Evolutionary conservation across 2,329 filamentous ascomycete genomes (phyloP).

Genomic region (Venturia asperata): DNA sequence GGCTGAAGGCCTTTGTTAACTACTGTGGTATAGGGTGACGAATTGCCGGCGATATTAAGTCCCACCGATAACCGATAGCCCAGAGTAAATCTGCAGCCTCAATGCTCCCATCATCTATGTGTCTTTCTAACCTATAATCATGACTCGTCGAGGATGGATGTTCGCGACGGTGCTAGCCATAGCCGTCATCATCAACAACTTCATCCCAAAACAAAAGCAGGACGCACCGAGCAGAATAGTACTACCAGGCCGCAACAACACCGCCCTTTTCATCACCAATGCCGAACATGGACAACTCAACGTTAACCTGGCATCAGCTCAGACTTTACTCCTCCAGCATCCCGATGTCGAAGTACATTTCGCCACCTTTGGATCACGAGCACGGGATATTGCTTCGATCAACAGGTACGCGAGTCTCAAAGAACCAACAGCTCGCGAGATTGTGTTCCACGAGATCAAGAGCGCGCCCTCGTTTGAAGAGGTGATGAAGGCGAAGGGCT

Average conservation of each 20-base stretch:
- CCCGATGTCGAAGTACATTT: slow-evolving; percentile 14
- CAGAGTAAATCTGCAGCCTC: not conserved
- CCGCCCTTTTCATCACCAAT: slow-evolving; percentile 14
- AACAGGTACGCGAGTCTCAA: not conserved
- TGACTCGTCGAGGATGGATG: not conserved
- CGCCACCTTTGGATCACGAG: slow-evolving; percentile 9
- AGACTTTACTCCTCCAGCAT: slow-evolving; percentile 15
- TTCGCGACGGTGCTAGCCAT: not conserved
- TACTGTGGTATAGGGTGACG: too few species aligned
- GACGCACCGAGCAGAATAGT: not conserved
- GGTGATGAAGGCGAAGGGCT: not conserved
- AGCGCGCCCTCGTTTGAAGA: not conserved
- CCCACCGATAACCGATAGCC: too few species aligned
- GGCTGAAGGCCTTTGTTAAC: too few species aligned
- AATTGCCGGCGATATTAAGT: too few species aligned
- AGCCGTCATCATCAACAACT: not conserved
- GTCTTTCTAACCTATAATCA: not conserved
- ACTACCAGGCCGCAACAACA: slow-evolving; percentile 14
- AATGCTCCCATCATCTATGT: not conserved
- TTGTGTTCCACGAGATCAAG: slow-evolving; percentile 10
- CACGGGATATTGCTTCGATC: slow-evolving; percentile 1
- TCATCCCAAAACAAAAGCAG: not conserved
- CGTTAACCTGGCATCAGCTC: slow-evolving; percentile 1
- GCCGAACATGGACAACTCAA: slow-evolving; percentile 12
- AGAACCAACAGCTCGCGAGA: not conserved